Evolutionary conservation across 2,329 filamentous ascomycete genomes (phyloP).

Genomic region (Calonectria henricotiae): DNA sequence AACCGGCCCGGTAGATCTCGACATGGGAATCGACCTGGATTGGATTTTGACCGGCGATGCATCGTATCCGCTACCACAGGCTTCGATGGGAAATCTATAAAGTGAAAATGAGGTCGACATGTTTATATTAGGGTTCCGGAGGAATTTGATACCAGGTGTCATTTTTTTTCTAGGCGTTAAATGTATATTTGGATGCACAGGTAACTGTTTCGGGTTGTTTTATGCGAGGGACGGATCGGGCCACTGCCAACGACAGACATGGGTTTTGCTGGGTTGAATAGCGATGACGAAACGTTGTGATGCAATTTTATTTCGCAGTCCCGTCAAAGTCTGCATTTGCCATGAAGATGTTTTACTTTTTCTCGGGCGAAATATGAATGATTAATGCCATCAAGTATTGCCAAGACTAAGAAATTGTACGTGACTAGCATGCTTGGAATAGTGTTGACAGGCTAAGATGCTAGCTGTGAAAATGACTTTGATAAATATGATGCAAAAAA

Average conservation of each 20-base stretch:
- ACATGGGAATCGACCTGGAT: conserved; percentile 43
- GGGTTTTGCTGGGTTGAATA: background rate
- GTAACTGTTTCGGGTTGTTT: background rate
- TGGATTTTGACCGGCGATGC: conserved; percentile 45
- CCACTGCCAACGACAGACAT: background rate
- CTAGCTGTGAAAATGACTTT: no score
- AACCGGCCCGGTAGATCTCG: conserved; percentile 38
- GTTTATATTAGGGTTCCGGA: conserved; percentile 5
- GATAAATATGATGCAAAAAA: no score
- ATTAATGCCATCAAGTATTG: background rate
- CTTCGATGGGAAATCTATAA: conserved; percentile 16
- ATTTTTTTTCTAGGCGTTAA: background rate
- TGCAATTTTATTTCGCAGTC: background rate
- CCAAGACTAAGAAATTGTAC: no score
- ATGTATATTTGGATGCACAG: conserved; percentile 12
- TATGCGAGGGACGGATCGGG: background rate
- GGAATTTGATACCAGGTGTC: background rate
- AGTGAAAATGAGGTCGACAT: background rate
- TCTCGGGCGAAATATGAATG: background rate
- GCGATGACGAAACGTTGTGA: background rate
- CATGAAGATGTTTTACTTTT: background rate
- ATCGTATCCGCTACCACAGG: conserved; percentile 30
- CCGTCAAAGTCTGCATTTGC: background rate
- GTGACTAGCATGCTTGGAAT: no score
- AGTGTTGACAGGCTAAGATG: no score